phyloP scores from a whole-genome alignment of 2,329 filamentous ascomycete genomes.

The Macrophomina tecta region DNA sequence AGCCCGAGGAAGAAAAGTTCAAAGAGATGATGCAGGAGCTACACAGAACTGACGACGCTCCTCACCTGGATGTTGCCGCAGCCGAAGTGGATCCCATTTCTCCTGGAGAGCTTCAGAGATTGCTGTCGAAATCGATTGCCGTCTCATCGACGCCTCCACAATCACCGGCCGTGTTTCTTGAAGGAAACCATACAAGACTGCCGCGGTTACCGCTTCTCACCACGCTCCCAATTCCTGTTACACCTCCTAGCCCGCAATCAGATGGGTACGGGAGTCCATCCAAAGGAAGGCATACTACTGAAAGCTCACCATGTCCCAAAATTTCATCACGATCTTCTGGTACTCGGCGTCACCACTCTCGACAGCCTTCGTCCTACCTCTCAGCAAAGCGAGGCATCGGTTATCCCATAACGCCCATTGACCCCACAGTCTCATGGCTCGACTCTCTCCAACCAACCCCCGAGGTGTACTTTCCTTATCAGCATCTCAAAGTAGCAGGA shows the following conservation, averaged over 20 bases:
- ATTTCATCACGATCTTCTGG: not conserved
- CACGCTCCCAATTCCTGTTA: not conserved
- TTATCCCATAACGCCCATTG: not conserved
- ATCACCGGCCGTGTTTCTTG: not conserved
- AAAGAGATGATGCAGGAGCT: constrained; percentile 3
- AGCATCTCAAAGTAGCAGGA: not conserved
- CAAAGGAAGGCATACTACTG: not conserved
- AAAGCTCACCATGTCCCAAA: not conserved
- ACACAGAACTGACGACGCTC: not conserved
- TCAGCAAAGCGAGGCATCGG: not conserved
- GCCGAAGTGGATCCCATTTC: not conserved
- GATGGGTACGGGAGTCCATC: not conserved
- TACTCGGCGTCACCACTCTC: not conserved
- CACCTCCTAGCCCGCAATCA: not conserved
- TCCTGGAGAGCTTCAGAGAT: not conserved
- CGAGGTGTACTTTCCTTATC: constrained; percentile 9
- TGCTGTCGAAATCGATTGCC: not conserved
- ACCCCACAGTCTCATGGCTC: not conserved
- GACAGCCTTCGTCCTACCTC: constrained; percentile 14
- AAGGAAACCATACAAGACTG: not conserved
- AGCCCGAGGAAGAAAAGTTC: not conserved
- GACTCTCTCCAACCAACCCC: not conserved
- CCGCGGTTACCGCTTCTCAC: not conserved
- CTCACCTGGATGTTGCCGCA: not conserved
- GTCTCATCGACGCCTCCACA: not conserved